A percentile compares a stretch with the other conserved stretches of the same genome.
Conservation (phyloP, 139 green algal species). For the Auxenochlorella pyrenoidosa region DNA sequence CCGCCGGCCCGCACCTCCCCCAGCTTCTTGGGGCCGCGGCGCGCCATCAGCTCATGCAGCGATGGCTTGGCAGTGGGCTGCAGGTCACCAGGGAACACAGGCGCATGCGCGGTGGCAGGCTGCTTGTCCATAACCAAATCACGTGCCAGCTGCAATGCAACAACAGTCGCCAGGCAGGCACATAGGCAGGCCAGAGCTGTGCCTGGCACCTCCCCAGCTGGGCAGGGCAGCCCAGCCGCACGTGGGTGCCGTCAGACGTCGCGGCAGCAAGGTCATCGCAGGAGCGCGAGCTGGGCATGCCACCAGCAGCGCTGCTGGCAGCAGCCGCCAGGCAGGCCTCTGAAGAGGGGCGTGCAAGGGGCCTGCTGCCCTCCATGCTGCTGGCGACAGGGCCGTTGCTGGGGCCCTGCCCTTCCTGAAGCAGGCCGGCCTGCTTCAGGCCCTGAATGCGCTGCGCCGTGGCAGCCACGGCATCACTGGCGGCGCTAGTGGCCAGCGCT, state of each 20-base stretch:
- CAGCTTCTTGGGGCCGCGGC: conserved; percentile 24
- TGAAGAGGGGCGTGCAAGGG: not conserved
- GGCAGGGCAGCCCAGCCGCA: not conserved
- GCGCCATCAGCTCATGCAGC: conserved; percentile 18
- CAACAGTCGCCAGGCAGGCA: not conserved
- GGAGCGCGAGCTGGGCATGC: not conserved
- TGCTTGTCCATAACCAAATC: not conserved
- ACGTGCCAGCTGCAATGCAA: too few species aligned
- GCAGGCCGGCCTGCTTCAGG: conserved; percentile 16
- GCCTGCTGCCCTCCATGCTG: not conserved
- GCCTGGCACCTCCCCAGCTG: not conserved
- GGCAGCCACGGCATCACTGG: conserved; percentile 9
- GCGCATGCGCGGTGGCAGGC: not conserved
- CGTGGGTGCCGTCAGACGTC: not conserved
- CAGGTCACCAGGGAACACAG: too few species aligned
- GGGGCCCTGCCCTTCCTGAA: not conserved
- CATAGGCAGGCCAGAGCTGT: not conserved
- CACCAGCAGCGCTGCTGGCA: not conserved
- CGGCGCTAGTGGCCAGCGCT: not conserved
- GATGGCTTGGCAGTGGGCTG: conserved; percentile 27
- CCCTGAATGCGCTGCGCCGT: conserved; percentile 20
- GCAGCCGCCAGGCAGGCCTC: not conserved
- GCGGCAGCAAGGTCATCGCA: conserved; percentile 6
- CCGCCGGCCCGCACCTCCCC: not conserved
- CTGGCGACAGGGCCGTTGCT: not conserved